phyloP scores from a whole-genome alignment of 116 monocot genomes.

The Trichopus zeylanicus region DNA sequence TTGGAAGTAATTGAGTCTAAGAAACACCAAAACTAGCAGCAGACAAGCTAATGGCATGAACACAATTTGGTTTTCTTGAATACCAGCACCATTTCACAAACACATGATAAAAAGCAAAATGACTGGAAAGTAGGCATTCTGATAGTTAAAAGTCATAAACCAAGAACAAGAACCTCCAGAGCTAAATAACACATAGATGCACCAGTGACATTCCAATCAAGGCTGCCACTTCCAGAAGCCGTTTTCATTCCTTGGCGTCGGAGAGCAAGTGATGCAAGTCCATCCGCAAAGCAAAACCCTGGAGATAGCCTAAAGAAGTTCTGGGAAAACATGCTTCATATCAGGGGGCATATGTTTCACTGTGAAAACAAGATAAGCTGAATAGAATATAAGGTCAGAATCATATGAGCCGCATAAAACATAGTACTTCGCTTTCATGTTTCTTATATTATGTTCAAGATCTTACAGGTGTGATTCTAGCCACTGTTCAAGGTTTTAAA shows the following conservation, averaged over 20 bases:
- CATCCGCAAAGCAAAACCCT: slow-evolving; percentile 92
- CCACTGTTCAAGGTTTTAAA: too few species aligned
- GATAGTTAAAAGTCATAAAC: neutral
- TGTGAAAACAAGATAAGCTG: neutral
- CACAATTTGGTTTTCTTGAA: too few species aligned
- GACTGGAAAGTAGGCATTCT: neutral
- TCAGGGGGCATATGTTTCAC: neutral
- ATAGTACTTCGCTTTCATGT: too few species aligned
- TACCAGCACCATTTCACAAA: too few species aligned
- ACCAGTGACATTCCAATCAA: slow-evolving; percentile 92
- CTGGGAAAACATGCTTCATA: slow-evolving; percentile 26
- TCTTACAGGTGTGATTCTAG: too few species aligned
- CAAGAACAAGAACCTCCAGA: slow-evolving; percentile 47
- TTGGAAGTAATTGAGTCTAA: too few species aligned
- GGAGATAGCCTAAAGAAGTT: slow-evolving; percentile 77
- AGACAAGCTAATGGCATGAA: too few species aligned
- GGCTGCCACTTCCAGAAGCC: slow-evolving; percentile 28
- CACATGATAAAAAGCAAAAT: neutral
- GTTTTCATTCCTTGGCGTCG: slow-evolving; percentile 70
- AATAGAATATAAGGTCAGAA: too few species aligned
- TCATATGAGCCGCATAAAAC: too few species aligned
- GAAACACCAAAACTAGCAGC: too few species aligned
- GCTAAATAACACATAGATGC: slow-evolving; percentile 82
- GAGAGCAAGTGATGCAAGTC: slow-evolving; percentile 91
- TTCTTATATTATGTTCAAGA: too few species aligned